Evolutionary conservation across 192 early-diverging fungal genomes (phyloP).

Genomic region (Rhizophagus clarus): DNA sequence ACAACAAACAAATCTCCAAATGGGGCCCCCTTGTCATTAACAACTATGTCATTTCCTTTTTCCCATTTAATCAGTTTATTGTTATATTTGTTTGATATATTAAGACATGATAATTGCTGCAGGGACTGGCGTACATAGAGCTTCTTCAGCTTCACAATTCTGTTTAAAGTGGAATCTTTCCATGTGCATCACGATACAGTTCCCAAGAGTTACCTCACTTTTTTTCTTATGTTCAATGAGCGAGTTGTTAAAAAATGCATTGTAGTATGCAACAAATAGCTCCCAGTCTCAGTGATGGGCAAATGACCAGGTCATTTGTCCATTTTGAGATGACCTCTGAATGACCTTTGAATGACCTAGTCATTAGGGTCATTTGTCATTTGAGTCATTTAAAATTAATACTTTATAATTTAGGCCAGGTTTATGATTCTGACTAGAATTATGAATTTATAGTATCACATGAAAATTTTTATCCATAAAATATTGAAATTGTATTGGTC

Average conservation of each 20-base stretch:
- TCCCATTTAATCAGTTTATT: conserved; percentile 3
- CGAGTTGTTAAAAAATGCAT: conserved; percentile 18
- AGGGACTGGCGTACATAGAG: neutral
- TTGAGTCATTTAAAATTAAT: too few relatives aligned
- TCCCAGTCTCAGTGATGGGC: too few relatives aligned
- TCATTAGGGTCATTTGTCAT: too few relatives aligned
- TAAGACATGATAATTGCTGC: conserved; percentile 7
- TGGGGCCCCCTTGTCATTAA: conserved; percentile 10
- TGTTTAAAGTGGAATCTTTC: conserved; percentile 11
- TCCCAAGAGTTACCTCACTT: neutral
- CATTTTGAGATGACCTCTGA: too few relatives aligned
- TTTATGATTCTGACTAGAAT: too few relatives aligned
- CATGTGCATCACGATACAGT: conserved; percentile 17
- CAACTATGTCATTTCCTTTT: neutral
- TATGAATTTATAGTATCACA: too few relatives aligned
- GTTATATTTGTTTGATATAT: conserved; percentile 2
- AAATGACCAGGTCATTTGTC: too few relatives aligned
- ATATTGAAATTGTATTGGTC: too few relatives aligned
- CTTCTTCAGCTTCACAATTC: conserved; percentile 10
- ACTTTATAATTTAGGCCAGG: too few relatives aligned
- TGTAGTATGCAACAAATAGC: conserved; percentile 14
- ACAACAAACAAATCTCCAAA: conserved; percentile 28
- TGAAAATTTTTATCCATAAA: too few relatives aligned
- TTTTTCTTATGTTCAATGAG: neutral
- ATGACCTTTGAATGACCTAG: too few relatives aligned